These are phyloP conservation scores for Diaporthe sp. DNA, from an alignment of 2,329 filamentous ascomycete species.

Conservation along the genomic window DNA sequence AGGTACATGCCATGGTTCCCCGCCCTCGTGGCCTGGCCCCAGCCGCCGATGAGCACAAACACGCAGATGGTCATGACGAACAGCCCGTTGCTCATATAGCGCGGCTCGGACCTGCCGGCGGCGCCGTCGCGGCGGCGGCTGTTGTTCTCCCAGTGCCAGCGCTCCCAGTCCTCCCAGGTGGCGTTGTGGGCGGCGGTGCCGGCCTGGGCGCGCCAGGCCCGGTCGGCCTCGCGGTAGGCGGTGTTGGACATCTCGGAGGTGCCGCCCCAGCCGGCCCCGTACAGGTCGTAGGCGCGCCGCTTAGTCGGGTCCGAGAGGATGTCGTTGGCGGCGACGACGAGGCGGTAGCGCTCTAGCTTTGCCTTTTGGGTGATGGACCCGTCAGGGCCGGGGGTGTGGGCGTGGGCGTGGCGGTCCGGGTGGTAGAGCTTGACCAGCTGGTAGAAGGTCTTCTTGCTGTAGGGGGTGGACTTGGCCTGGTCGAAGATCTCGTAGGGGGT, in stretches of 20 bases:
- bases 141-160: conserved; percentile 69
- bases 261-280: conserved; percentile 83
- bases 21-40: conserved; percentile 78
- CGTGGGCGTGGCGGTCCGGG: conserved; percentile 73
- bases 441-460: conserved; percentile 88
- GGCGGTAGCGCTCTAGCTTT: conserved; percentile 87
- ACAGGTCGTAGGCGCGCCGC: conserved; percentile 83
- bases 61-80: conserved; percentile 81
- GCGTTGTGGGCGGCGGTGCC: conserved; percentile 74
- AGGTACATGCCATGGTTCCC: conserved; percentile 70
- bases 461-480: conserved; percentile 66
- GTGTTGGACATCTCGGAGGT: conserved; percentile 60
- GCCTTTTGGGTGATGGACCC: conserved; percentile 65
- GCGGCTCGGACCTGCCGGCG: conserved; percentile 59
- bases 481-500: conserved; percentile 93
- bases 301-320: conserved; percentile 86
- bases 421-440: conserved; percentile 96
- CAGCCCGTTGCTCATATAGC: conserved; percentile 81
- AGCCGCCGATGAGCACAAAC: conserved; percentile 75
- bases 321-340: conserved; percentile 88
- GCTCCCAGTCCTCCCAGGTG: conserved; percentile 98
- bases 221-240: conserved; percentile 52
- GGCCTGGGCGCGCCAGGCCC: conserved; percentile 59
- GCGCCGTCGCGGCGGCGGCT: conserved; percentile 52
- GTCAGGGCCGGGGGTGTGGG: conserved; percentile 51